Evolutionary conservation across 2,329 filamentous ascomycete genomes (phyloP).

Genomic region (Trichoderma aggressivum): DNA sequence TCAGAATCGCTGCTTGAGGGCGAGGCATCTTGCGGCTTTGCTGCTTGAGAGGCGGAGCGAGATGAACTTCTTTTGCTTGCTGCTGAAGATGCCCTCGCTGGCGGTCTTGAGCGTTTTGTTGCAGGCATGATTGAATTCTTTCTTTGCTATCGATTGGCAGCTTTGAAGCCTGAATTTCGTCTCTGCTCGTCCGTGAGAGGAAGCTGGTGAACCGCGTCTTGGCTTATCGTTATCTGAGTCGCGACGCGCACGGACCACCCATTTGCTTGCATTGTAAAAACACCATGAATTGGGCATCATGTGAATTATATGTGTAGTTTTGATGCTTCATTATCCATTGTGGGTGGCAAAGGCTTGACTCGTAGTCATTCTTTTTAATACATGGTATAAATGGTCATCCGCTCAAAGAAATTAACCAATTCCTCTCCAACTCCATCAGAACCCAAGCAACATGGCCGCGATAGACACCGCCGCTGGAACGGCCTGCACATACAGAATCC

Average conservation of each 20-base stretch:
- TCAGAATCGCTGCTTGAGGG: slow-evolving; percentile 4
- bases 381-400: neutral
- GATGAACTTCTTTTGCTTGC: neutral
- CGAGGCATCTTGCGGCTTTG: neutral
- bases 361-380: no score
- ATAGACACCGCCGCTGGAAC: slow-evolving; percentile 24
- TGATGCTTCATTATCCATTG: neutral
- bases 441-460: slow-evolving; percentile 6
- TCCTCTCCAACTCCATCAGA: neutral
- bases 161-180: neutral
- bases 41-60: neutral
- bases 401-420: neutral
- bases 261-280: neutral
- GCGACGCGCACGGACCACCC: slow-evolving; percentile 9
- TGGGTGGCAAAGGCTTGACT: neutral
- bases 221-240: neutral
- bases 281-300: neutral
- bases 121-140: slow-evolving; percentile 4
- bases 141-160: neutral
- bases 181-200: neutral
- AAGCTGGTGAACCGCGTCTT: slow-evolving; percentile 1
- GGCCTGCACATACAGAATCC: slow-evolving; percentile 45
- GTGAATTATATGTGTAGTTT: neutral
- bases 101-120: slow-evolving; percentile 4
- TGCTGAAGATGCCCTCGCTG: neutral